These are phyloP conservation scores for Hypoxylon fuscum DNA, from an alignment of 495 filamentous ascomycete species.

Conservation along the genomic window DNA sequence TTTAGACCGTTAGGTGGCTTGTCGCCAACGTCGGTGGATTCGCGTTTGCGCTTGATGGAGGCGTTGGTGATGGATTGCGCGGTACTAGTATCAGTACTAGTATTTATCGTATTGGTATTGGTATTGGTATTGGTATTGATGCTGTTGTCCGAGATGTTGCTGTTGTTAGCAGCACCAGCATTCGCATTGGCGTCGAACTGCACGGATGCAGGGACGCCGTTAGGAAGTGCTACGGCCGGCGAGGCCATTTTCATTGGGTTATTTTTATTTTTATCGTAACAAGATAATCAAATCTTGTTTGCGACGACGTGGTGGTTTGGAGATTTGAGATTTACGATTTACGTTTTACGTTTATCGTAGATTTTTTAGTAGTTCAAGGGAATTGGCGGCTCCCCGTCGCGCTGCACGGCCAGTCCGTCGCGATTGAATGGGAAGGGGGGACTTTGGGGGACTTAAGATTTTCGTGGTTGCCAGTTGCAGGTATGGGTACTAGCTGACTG, in stretches of 20 bases:
- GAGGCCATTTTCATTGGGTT: constrained; percentile 51
- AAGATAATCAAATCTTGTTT: too few species aligned
- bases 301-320: constrained; percentile 22
- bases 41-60: constrained; percentile 66
- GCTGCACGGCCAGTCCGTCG: constrained; percentile 49
- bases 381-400: constrained; percentile 51
- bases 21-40: constrained; percentile 53
- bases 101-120: constrained; percentile 9
- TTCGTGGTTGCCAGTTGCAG: constrained; percentile 18
- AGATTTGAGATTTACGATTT: constrained; percentile 27
- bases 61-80: constrained; percentile 51
- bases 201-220: constrained; percentile 50
- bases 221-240: constrained; percentile 51
- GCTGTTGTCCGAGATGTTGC: neutral
- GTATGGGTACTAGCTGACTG: neutral
- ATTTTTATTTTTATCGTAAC: too few species aligned
- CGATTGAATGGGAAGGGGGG: constrained; percentile 26
- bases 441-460: constrained; percentile 21
- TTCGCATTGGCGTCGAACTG: constrained; percentile 19
- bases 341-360: too few species aligned
- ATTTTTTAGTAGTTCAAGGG: constrained; percentile 29
- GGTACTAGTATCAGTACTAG: constrained; percentile 38
- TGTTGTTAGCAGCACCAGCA: constrained; percentile 6
- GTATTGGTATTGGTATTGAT: neutral
- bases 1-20: constrained; percentile 31